phyloP scores from a whole-genome alignment of 2,329 filamentous ascomycete species.

The Basipetospora chlamydospora region DNA sequence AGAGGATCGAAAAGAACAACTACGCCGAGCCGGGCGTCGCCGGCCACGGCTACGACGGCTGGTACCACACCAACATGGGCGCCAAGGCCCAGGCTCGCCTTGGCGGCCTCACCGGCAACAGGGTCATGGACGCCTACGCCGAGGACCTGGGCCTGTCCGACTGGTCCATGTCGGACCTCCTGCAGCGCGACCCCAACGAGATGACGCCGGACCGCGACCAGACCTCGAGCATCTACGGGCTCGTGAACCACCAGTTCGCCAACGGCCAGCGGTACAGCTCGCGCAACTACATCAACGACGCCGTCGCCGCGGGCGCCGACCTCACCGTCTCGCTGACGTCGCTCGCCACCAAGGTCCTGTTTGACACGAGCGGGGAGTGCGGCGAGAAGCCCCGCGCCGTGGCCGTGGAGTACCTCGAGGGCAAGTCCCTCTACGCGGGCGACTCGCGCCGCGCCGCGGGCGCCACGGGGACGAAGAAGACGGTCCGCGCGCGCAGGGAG shows the following conservation, averaged over 20 bases:
- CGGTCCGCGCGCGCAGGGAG: slow-evolving; percentile 21
- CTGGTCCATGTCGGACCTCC: slow-evolving; percentile 5
- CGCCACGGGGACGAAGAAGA: slow-evolving; percentile 5
- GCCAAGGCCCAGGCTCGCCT: slow-evolving; percentile 3
- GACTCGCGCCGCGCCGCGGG: slow-evolving; percentile 22
- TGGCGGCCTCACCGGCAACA: slow-evolving; percentile 8
- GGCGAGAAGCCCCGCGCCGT: slow-evolving; percentile 16
- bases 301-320: slow-evolving; percentile 5
- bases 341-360: slow-evolving; percentile 22
- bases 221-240: slow-evolving; percentile 14
- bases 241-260: slow-evolving; percentile 13
- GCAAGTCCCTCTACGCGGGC: slow-evolving; percentile 10
- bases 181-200: slow-evolving; percentile 9
- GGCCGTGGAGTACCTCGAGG: slow-evolving; percentile 20
- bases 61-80: slow-evolving; percentile 15
- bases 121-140: slow-evolving; percentile 9
- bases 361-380: slow-evolving; percentile 15
- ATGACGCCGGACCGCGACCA: slow-evolving; percentile 13
- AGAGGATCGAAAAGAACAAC: slow-evolving; percentile 26
- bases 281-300: slow-evolving; percentile 14
- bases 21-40: slow-evolving; percentile 21
- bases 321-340: slow-evolving; percentile 12
- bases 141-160: slow-evolving; percentile 11
- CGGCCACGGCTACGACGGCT: slow-evolving; percentile 28
- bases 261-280: slow-evolving; percentile 15